Evolutionary conservation across 2,329 filamentous ascomycete genomes (phyloP), one percentile per base, ranked within the genome.

Genomic region (Paraphoma chrysanthemicola): DNA sequence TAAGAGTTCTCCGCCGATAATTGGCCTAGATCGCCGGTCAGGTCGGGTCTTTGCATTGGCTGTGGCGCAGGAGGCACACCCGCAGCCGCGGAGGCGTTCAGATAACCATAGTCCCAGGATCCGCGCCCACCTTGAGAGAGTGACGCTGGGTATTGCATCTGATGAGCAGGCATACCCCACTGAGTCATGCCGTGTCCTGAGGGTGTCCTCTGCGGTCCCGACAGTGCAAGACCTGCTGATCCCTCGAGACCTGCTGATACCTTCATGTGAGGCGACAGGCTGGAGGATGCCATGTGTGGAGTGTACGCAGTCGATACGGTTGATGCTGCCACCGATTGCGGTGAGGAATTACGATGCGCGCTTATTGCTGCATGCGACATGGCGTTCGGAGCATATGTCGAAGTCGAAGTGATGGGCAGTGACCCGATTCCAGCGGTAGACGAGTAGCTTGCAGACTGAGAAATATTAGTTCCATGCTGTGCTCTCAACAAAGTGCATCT

Each of bases 371-470:
- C 77, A 58, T 84, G 81, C 51, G 81, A 79, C 48, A 77, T 76
- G 53, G 78, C 79, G 57, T 78, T 77, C 57, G 77, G 77, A 43
- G 66, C 59, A 60, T 76, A 76, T 31, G 69, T 63, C 36, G 68
- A 71, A 18, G 69, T 61, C 11, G 71, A 70, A 29, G 70, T 66
- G 41, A 73, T 68, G 45, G 78, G 79, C 57, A 82, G 73, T 16
- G 78, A 75, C 46, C 79, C 79, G 43, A 77, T 72, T 43, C 79
- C 78, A 53, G 87, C 86, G 17, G 86, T 89, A 39, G 87, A 89
- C n/a, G 87, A 86, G 72, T 89, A 89, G 73, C 86, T 89, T 56
- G 87, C 87, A 66, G 87, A 88, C 86, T 88, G 67, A 70, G 67
- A 54, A 58, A 57, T 53, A 60, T 77, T 72, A 78, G 75, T 70